phyloP scores from a whole-genome alignment of 2,329 filamentous ascomycete species.

The Hysterium pulicare region DNA sequence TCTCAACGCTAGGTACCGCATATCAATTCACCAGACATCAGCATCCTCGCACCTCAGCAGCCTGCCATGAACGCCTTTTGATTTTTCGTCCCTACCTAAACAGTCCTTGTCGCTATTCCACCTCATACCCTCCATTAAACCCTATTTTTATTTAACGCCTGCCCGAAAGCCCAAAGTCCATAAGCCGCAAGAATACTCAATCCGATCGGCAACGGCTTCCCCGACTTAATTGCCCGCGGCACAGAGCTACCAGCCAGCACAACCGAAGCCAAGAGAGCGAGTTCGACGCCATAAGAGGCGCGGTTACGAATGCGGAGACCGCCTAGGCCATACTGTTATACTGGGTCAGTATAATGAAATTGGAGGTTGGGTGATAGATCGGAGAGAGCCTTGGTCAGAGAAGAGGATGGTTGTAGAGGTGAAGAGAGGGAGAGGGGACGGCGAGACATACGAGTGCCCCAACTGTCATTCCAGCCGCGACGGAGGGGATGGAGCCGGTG shows the following conservation, averaged over 20 bases:
- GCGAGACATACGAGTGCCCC: slow-evolving; percentile 58
- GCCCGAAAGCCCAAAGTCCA: slow-evolving; percentile 76
- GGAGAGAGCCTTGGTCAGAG: no score
- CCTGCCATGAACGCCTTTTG: no score
- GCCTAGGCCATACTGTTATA: slow-evolving; percentile 64
- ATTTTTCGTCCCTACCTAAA: no score
- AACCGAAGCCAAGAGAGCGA: slow-evolving; percentile 84
- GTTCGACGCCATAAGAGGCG: slow-evolving; percentile 78
- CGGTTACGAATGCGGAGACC: slow-evolving; percentile 74
- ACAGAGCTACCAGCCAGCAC: slow-evolving; percentile 80
- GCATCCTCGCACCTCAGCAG: no score
- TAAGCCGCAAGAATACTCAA: slow-evolving; percentile 76
- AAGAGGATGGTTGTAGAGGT: no score
- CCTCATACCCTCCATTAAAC: background rate
- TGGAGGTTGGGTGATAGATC: background rate
- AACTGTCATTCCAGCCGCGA: slow-evolving; percentile 80
- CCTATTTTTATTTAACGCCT: slow-evolving; percentile 47
- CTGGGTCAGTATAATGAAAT: background rate
- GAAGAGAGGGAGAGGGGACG: slow-evolving; percentile 22
- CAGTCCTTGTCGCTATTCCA: no score
- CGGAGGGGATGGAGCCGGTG: slow-evolving; percentile 81
- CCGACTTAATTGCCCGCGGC: slow-evolving; percentile 76
- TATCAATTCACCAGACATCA: no score
- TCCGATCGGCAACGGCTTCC: slow-evolving; percentile 79
- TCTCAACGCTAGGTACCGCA: no score